These are phyloP conservation scores for Pestalotiopsis sp. DNA, from an alignment of 2,329 filamentous ascomycete genomes.

Conservation along the genomic window DNA sequence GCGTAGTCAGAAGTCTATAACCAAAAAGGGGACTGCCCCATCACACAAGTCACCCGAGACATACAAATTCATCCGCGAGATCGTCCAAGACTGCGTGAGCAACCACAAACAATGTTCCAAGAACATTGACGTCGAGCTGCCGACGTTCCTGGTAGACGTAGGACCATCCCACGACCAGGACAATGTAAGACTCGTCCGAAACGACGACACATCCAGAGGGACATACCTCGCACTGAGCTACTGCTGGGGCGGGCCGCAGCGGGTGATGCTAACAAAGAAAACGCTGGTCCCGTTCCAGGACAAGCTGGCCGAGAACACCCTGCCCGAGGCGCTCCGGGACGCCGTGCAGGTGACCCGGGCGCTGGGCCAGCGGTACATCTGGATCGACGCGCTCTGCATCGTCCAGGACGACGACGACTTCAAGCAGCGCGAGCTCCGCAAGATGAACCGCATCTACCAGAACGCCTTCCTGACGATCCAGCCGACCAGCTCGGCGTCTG, in stretches of 20 bases:
- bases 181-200: not conserved
- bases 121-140: not conserved
- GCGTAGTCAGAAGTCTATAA: not conserved
- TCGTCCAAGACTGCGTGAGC: not conserved
- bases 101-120: not conserved
- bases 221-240: not conserved
- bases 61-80: not conserved
- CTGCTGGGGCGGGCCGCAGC: not conserved
- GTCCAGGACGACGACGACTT: constrained; percentile 14
- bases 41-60: not conserved
- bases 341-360: constrained; percentile 12
- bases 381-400: constrained; percentile 19
- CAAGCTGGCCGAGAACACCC: not conserved
- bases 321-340: constrained; percentile 6
- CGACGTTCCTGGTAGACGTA: not conserved
- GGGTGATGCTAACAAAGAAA: not conserved
- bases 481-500: not conserved
- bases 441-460: constrained; percentile 16
- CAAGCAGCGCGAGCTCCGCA: constrained; percentile 11
- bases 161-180: not conserved
- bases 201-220: not conserved
- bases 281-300: not conserved
- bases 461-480: not conserved
- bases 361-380: constrained; percentile 14
- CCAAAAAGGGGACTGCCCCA: not conserved